Base-by-base conservation (phyloP, 1,284 basidiomycete genomes). In the Ceratobasidium sp. region DNA sequence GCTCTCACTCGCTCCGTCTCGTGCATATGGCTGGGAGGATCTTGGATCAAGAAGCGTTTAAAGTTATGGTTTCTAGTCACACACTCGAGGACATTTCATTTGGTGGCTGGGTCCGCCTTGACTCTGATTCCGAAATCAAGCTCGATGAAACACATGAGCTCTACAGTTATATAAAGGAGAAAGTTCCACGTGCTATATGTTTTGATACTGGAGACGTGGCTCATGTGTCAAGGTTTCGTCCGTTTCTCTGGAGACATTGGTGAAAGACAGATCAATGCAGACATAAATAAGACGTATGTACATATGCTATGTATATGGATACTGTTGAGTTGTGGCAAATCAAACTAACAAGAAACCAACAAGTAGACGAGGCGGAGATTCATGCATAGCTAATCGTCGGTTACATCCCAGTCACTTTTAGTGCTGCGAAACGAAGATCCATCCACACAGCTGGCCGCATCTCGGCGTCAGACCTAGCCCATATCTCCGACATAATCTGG, bases 381-480 rank as follows among this genome's bases (percentile, higher is more conserved):
- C n/a, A n/a, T n/a, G n/a, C n/a, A n/a, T n/a, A n/a, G n/a, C n/a
- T n/a, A n/a, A n/a, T n/a, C n/a, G n/a, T n/a, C n/a, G n/a, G 43
- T 45, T n/a, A 45, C 3, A 57, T 57, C 34, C 67, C 67, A 6
- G 55, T 48, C 18, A 70, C 43, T 16, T 18, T 55, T 26, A 36
- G 43, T 1, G 18, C 34, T 18, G 67, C 67, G 2, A 46, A 3
- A n/a, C 67, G 50, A 41, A 70, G 30, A 32, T 70, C 67, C 5
- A 12, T 36, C 53, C 53, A 70, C 6, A 59, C 28, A 0, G 43
- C 28, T 2, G 55, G 43, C 4, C 67, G 53, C 2, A 26, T 39
- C 53, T 70, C 55, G 16, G 45, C 53, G 14, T 50, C 55, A 1
- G 67, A 10, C 41, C 23, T n/a, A 10, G 53, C 34, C 67, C 67